A percentile compares a stretch with the other conserved stretches of the same genome.
These are phyloP conservation scores for Anethum foeniculum DNA, from an alignment of 140 eudicot genomes.

Conservation along the genomic window DNA sequence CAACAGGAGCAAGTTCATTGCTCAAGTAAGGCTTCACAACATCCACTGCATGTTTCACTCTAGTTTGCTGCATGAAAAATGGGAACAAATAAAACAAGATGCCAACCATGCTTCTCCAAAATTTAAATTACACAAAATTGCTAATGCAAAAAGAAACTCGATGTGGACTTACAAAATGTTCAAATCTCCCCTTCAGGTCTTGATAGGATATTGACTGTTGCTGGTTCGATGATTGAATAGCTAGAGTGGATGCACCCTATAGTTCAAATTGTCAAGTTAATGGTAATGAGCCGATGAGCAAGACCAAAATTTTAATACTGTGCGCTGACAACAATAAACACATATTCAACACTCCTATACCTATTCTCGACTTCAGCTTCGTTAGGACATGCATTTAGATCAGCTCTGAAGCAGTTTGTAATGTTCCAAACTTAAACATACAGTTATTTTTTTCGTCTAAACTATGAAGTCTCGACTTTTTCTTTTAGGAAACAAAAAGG, in stretches of 20 bases:
- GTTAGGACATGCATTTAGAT: background rate
- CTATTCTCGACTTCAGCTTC: background rate
- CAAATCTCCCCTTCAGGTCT: conserved; percentile 7
- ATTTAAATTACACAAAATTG: background rate
- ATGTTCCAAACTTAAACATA: background rate
- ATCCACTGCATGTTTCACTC: conserved; percentile 42
- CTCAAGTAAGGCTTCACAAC: conserved; percentile 44
- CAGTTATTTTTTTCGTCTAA: background rate
- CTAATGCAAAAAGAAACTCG: background rate
- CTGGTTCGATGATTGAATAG: conserved; percentile 9
- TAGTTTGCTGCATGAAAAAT: conserved; percentile 45
- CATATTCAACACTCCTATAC: background rate
- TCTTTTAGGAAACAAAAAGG: background rate
- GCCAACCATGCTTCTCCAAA: background rate
- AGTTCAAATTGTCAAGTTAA: background rate
- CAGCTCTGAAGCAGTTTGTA: background rate
- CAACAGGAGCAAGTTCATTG: conserved; percentile 25
- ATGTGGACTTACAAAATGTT: conserved; percentile 10
- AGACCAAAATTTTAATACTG: background rate
- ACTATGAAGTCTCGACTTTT: background rate
- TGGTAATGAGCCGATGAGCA: background rate
- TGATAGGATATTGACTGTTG: background rate
- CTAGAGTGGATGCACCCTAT: conserved; percentile 9
- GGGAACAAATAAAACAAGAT: background rate
- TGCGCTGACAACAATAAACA: background rate